Base-by-base conservation (phyloP, 2,329 filamentous ascomycete genomes). In the Colletotrichum euphorbiae region DNA sequence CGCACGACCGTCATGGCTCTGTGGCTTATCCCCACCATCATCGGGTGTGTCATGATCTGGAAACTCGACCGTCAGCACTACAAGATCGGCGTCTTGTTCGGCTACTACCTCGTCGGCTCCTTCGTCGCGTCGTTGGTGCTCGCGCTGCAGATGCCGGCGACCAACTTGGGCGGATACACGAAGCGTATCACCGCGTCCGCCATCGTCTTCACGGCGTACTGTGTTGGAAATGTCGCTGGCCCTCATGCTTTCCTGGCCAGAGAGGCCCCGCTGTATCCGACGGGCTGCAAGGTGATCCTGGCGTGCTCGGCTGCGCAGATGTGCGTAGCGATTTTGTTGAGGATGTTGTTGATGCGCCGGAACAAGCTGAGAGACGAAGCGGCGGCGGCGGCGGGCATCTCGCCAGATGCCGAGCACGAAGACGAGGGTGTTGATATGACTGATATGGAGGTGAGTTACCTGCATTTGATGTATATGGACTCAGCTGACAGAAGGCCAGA, bases 91-190 rank as follows among this genome's bases (percentile, higher is more conserved):
- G 78, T 85, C 0, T 75, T 88, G 0, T 78, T 84, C 24, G 84
- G 82, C 0, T 86, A 86, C 71, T 88, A 87, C 70, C 82, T 87
- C 31, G 70, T 78, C 7, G 78, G 84, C 0, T 75, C 80, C 0
- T 87, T 81, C 59, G 86, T 88, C 2, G 79, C 81, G 0, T 83
- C 83, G 1, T 74, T 88, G 7, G 85, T 87, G 0, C 76, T 88
- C 0, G 84, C 84, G 0, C 77, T 88, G 36, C 86, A 85, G 69
- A 80, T 86, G 75, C 84, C 84, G 1, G 80, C 82, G 0, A 77
- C 80, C 4, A 85, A 85, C 31, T 71, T 85, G 0, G 83, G 79
- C 2, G 82, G 82, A 3, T 84, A 83, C 69, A 84, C 82, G 1
- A 84, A 84, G 73, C 78, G 82, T 4, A 79, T 81, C 9, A 82